Base-by-base conservation (phyloP, 2,329 filamentous ascomycete genomes). In the Berkeleyomyces basicola region DNA sequence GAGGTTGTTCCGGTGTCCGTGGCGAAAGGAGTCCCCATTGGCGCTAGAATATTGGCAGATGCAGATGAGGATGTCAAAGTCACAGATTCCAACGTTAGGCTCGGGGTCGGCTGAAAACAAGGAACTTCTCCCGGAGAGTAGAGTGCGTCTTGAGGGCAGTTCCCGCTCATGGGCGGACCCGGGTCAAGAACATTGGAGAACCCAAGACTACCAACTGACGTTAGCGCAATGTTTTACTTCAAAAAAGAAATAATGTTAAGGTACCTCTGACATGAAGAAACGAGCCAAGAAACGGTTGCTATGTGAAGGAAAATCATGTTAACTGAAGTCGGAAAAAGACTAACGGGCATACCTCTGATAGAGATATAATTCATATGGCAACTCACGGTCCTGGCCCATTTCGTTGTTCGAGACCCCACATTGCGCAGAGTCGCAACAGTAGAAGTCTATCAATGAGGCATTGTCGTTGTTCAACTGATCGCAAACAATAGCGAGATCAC, bases 401-500 rank as follows among this genome's bases (percentile, higher is more conserved):
- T 42, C 31, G 9, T 55, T 59, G 39, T 64, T 63, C 7, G 59
- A 64, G 11, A 66, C 65, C 7, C 65, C 64, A 39, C 64, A 66
- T 7, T 63, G 62, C 23, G 59, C 62, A 3, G 65, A 66, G 43
- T 65, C 61, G 16, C 65, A 66, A 23, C 65, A 66, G 42, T 66
- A 66, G 11, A 66, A 59, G n/a, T 63, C 58, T 1, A 36, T 36
- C 33, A 66, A 43, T 3, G 33, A 37, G 5, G 46, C 33, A 31
- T 47, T 44, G 23, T 49, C 53, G 7, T 16, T 39, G 51, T 42
- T 40, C 16, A 65, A 57, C 7, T 59, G 61, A 14, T 37, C 37
- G 11, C 65, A 66, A 7, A 65, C 16, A 7, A 51, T 55, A 31
- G 37, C 16, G 10, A 64, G 16, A 36, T 64, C 61, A 23, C 59